A percentile compares a stretch with the other conserved stretches of the same genome.
phyloP scores from a whole-genome alignment of 164 flowering plant species.

The Taxillus chinensis region DNA sequence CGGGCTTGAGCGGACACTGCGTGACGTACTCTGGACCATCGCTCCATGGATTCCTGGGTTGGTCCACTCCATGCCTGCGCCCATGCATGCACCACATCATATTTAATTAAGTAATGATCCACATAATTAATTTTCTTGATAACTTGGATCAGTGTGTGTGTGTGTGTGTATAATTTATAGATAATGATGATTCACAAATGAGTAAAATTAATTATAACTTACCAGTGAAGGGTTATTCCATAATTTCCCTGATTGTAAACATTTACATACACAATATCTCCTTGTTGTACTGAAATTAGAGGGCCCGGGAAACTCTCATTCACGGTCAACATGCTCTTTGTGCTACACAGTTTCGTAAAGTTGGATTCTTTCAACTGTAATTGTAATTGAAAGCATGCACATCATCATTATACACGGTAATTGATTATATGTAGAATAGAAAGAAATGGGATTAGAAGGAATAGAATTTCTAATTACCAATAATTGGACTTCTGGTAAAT shows the following conservation, averaged over 20 bases:
- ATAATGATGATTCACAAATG: too few relatives aligned
- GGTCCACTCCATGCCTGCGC: slow-evolving; percentile 40
- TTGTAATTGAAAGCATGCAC: neutral
- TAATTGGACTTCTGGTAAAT: too few relatives aligned
- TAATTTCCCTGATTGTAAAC: slow-evolving; percentile 12
- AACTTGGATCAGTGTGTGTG: too few relatives aligned
- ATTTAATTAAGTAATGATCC: too few relatives aligned
- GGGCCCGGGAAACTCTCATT: slow-evolving; percentile 22
- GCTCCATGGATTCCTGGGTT: slow-evolving; percentile 38
- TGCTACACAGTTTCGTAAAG: slow-evolving; percentile 17
- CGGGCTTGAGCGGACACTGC: slow-evolving; percentile 28
- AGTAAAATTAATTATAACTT: neutral
- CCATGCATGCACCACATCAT: neutral
- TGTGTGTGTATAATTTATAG: too few relatives aligned
- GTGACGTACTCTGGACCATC: slow-evolving; percentile 39
- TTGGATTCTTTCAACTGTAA: slow-evolving; percentile 13
- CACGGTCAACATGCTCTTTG: slow-evolving; percentile 17
- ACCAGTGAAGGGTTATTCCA: slow-evolving; percentile 22
- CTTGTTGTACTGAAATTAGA: slow-evolving; percentile 7
- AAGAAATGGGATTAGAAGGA: too few relatives aligned
- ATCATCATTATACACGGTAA: too few relatives aligned
- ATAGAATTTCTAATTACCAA: too few relatives aligned
- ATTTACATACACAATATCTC: slow-evolving; percentile 14
- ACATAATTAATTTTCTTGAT: too few relatives aligned
- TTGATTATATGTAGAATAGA: too few relatives aligned